Evolutionary conservation across 768 basidiomycete genomes (phyloP), one percentile per base, ranked within the genome.

Genomic region (Leccinum subgranulosum): DNA sequence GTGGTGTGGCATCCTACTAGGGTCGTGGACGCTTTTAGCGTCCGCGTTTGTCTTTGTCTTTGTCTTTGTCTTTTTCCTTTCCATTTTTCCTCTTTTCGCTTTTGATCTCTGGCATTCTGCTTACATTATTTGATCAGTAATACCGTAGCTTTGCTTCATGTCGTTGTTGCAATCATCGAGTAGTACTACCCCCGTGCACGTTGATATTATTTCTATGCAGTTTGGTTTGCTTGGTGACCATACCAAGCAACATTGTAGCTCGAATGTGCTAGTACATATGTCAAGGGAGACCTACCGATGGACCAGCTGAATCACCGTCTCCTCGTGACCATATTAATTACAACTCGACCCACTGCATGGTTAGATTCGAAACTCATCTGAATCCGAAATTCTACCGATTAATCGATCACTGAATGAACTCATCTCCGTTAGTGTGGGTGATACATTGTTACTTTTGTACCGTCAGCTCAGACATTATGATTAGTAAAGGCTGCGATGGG

Each of bases 81-180:
- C 17, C 36, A 39, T 28, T 28, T 49, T 50, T 41, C 45, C 53
- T 46, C 48, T 48, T 33, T 34, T 58, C 58, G 34, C n/a, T 51
- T 19, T 54, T 33, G 25, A 17, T 17, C n/a, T 7, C 55, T 31
- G 11, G 29, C 29, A 31, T 31, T 31, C 29, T 11, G 41, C 41
- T 43, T 72, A 70, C 60, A 57, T 72, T 67, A 69, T 70, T 75
- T 52, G 63, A 69, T 69, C 63, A 64, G 56, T 66, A 70, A 70
- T 67, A 62, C 65, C 60, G 59, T 64, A 62, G 65, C 59, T 55
- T 61, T 55, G 67, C 65, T 68, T 63, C 62, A 73, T 73, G 66
- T 66, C 63, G 61, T 64, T 43, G 62, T 64, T 62, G 64, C 66
- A 65, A 61, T 58, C 56, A 60, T 67, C 25, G 25, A 58, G 48